phyloP scores from a whole-genome alignment of 2,329 filamentous ascomycete genomes.

The Xylaria sp. region DNA sequence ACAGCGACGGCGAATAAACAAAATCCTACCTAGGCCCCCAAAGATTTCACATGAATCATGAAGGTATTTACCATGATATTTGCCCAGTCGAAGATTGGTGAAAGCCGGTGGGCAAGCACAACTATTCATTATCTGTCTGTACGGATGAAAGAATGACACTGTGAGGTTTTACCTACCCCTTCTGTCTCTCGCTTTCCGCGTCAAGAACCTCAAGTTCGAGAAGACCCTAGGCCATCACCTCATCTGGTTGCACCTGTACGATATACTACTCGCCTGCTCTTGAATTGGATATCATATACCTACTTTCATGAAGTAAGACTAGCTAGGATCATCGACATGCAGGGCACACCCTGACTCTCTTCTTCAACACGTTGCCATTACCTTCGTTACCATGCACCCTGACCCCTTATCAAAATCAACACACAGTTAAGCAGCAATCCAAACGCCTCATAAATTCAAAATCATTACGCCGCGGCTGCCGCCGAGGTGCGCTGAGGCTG shows the following conservation, averaged over 20 bases:
- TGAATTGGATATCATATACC: not conserved
- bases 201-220: too few relatives aligned
- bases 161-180: too few relatives aligned
- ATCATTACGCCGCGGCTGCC: conserved; percentile 20
- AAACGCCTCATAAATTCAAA: not conserved
- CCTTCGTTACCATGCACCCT: not conserved
- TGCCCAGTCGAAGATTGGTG: too few relatives aligned
- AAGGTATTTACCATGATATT: too few relatives aligned
- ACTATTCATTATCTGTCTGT: too few relatives aligned
- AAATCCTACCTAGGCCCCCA: too few relatives aligned
- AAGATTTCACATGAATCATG: too few relatives aligned
- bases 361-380: conserved; percentile 3
- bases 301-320: not conserved
- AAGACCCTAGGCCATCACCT: not conserved
- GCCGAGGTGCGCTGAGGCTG: conserved; percentile 24
- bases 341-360: not conserved
- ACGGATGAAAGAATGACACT: too few relatives aligned
- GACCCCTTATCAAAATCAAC: conserved; percentile 4
- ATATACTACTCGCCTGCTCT: not conserved
- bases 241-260: not conserved
- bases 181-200: too few relatives aligned
- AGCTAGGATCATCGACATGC: not conserved
- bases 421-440: not conserved
- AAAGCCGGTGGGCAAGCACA: too few relatives aligned
- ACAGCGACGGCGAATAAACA: too few relatives aligned